Evolutionary conservation across 208 protist genomes (phyloP).

Genomic region (Trypanosoma congolense): DNA sequence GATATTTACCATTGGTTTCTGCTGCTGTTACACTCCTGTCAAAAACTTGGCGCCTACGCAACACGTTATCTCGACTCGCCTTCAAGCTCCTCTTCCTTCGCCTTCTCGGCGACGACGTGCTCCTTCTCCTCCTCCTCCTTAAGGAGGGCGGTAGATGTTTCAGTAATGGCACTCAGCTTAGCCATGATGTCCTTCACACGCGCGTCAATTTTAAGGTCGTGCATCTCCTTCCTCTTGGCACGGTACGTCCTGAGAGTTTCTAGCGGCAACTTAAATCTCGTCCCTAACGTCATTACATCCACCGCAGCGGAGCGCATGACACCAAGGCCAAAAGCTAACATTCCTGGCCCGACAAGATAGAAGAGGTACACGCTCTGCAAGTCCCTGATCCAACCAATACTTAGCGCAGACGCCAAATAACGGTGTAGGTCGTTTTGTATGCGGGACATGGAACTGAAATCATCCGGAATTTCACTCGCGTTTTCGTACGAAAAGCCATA

Average conservation of each 20-base stretch:
- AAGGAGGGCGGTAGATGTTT: background rate
- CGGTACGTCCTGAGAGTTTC: background rate
- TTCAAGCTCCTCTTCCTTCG: too few relatives aligned
- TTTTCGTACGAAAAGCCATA: background rate
- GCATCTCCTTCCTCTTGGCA: background rate
- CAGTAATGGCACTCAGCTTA: background rate
- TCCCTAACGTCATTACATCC: slow-evolving; percentile 4
- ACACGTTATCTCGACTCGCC: too few relatives aligned
- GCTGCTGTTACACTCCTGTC: too few relatives aligned
- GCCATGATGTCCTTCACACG: slow-evolving; percentile 9
- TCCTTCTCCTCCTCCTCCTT: slow-evolving; percentile 4
- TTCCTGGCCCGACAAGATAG: slow-evolving; percentile 13
- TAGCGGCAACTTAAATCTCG: background rate
- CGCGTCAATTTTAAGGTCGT: slow-evolving; percentile 10
- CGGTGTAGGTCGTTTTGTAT: slow-evolving; percentile 8
- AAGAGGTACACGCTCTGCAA: slow-evolving; percentile 19
- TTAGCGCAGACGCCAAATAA: slow-evolving; percentile 6
- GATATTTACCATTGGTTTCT: too few relatives aligned
- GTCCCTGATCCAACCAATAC: slow-evolving; percentile 16
- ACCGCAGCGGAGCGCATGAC: slow-evolving; percentile 15
- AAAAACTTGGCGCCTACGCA: too few relatives aligned
- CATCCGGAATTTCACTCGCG: background rate
- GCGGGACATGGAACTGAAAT: background rate
- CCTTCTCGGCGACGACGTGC: background rate
- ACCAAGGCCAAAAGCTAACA: slow-evolving; percentile 18